A percentile compares a stretch with the other conserved stretches of the same genome.
These are phyloP conservation scores for Salix suchowensis DNA, from an alignment of 345 rosid species.

Conservation along the genomic window DNA sequence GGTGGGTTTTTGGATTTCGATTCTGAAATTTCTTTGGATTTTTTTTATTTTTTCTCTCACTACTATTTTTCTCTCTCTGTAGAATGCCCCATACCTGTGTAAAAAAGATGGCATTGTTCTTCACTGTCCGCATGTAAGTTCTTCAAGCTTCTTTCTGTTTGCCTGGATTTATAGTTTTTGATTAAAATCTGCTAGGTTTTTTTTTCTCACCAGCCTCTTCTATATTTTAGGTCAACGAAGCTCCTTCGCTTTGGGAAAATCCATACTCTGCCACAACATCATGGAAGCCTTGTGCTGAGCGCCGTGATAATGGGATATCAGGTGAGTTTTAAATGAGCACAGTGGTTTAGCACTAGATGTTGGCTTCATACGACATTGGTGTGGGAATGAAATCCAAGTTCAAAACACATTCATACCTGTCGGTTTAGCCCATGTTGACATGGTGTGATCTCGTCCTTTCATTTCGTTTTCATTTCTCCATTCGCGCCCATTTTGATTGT, in stretches of 20 bases:
- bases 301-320: constrained; percentile 69
- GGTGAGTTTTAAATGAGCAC: constrained; percentile 32
- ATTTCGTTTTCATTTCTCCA: no score
- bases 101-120: constrained; percentile 94
- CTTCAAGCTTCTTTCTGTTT: not conserved
- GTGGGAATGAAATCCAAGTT: not conserved
- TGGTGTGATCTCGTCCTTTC: not conserved
- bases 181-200: not conserved
- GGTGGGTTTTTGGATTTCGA: constrained; percentile 38
- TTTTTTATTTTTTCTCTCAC: not conserved
- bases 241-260: constrained; percentile 95
- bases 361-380: not conserved
- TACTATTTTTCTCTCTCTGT: constrained; percentile 7
- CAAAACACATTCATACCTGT: not conserved
- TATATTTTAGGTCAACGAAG: constrained; percentile 66
- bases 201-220: not conserved
- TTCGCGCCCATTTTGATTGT: not conserved
- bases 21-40: not conserved
- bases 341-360: not conserved
- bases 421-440: not conserved
- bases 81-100: constrained; percentile 93
- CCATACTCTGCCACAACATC: constrained; percentile 93
- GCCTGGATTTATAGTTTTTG: not conserved
- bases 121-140: constrained; percentile 83
- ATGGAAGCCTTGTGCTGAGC: constrained; percentile 99